phyloP scores from a whole-genome alignment of 176 grass and related monocot genomes.

The bread wheat (Triticum aestivum) region DNA sequence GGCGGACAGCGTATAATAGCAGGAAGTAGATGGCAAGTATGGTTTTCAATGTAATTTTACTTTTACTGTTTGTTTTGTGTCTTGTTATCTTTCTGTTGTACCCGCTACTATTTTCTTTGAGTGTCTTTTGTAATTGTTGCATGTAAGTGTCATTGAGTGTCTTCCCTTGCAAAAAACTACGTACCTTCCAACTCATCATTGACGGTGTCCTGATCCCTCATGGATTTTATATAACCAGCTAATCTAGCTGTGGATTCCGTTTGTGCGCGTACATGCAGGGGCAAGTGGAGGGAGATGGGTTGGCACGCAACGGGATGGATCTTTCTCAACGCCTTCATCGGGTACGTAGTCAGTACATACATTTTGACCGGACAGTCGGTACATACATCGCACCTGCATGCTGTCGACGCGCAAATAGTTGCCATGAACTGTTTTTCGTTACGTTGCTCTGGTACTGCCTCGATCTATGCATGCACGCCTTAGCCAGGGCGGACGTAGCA shows the following conservation, averaged over 20 bases:
- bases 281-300: slow-evolving; percentile 44
- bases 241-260: not conserved
- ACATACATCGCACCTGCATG: too few species aligned
- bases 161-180: too few species aligned
- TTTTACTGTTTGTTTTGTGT: too few species aligned
- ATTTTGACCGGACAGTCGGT: not conserved
- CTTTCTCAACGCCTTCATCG: slow-evolving; percentile 58
- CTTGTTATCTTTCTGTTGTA: too few species aligned
- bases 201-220: not conserved
- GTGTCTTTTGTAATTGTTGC: too few species aligned
- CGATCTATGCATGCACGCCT: not conserved
- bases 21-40: too few species aligned
- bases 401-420: not conserved
- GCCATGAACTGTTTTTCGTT: not conserved
- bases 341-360: slow-evolving; percentile 24
- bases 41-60: too few species aligned
- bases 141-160: too few species aligned
- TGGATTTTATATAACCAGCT: not conserved
- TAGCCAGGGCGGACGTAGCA: not conserved
- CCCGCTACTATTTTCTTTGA: too few species aligned
- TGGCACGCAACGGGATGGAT: slow-evolving; percentile 48
- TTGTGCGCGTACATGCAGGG: slow-evolving; percentile 2
- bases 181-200: too few species aligned
- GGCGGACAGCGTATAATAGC: too few species aligned
- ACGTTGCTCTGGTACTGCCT: not conserved